Conservation (phyloP, 306 rosid genomes). For the Vigna hirtella region DNA sequence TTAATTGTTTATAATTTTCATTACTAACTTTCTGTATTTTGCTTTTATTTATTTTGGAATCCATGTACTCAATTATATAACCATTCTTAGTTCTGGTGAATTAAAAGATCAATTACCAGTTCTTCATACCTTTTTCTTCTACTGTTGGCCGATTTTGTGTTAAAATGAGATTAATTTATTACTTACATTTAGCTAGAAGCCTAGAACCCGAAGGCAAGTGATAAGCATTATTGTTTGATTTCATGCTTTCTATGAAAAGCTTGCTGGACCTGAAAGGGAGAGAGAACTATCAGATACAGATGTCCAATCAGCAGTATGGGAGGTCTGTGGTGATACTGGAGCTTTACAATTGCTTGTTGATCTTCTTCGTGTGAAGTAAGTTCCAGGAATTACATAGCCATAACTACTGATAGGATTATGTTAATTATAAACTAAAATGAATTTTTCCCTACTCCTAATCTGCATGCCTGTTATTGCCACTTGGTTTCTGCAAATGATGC, state of each 20-base stretch:
- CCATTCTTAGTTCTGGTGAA: neutral
- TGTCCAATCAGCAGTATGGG: constrained; percentile 93
- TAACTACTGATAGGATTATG: constrained; percentile 23
- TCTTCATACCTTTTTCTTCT: neutral
- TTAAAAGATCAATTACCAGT: neutral
- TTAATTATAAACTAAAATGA: constrained; percentile 17
- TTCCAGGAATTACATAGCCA: constrained; percentile 21
- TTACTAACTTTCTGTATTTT: neutral
- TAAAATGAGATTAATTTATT: constrained; percentile 5
- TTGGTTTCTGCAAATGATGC: constrained; percentile 34
- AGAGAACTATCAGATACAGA: constrained; percentile 75
- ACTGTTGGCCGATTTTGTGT: neutral
- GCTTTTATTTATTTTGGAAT: neutral
- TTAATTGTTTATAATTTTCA: constrained; percentile 12
- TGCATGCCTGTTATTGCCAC: constrained; percentile 37
- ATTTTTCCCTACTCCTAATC: neutral
- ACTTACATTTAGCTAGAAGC: neutral
- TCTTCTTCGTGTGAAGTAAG: constrained; percentile 85
- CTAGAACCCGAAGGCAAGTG: constrained; percentile 21
- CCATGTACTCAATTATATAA: neutral
- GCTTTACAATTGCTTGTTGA: constrained; percentile 92
- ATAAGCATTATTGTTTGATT: constrained; percentile 29
- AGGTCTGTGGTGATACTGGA: constrained; percentile 93
- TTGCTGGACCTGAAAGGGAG: constrained; percentile 71
- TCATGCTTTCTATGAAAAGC: constrained; percentile 56